These are phyloP conservation scores for Exserohilum rostratum DNA, from an alignment of 2,329 filamentous ascomycete species.

Conservation along the genomic window DNA sequence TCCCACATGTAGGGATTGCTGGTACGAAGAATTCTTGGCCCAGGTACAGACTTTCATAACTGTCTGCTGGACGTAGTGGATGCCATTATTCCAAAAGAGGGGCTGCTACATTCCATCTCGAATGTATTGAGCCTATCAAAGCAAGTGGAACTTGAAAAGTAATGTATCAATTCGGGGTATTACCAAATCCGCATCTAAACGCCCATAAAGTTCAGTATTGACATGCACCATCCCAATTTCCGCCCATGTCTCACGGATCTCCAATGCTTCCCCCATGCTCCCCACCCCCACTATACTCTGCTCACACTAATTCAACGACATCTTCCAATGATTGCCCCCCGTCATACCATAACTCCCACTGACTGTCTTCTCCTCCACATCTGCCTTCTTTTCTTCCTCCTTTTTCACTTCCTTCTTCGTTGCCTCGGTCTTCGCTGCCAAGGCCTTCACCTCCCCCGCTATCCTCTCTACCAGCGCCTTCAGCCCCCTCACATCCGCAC, in stretches of 20 bases:
- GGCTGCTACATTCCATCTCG: too few relatives aligned
- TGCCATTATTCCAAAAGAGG: too few relatives aligned
- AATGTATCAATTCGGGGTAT: background rate
- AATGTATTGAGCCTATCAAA: too few relatives aligned
- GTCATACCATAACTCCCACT: constrained; percentile 46
- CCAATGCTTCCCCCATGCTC: too few relatives aligned
- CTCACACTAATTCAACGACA: constrained; percentile 32
- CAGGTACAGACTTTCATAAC: too few relatives aligned
- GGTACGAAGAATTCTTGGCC: too few relatives aligned
- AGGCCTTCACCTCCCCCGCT: constrained; percentile 17
- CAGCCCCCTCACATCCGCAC: constrained; percentile 35
- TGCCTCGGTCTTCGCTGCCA: constrained; percentile 4
- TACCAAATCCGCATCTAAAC: background rate
- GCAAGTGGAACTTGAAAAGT: too few relatives aligned
- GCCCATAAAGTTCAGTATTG: too few relatives aligned
- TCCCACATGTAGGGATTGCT: background rate
- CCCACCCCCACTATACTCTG: too few relatives aligned
- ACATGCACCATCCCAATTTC: too few relatives aligned
- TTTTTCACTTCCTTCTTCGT: constrained; percentile 9
- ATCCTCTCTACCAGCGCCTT: constrained; percentile 34
- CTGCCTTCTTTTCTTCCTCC: constrained; percentile 6
- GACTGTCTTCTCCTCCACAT: constrained; percentile 36
- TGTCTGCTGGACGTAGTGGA: too few relatives aligned
- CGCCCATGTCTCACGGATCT: too few relatives aligned
- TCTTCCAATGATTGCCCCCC: constrained; percentile 36